phyloP scores from a whole-genome alignment of 1,139 yeast species.

The Debaryomyces udenii region DNA sequence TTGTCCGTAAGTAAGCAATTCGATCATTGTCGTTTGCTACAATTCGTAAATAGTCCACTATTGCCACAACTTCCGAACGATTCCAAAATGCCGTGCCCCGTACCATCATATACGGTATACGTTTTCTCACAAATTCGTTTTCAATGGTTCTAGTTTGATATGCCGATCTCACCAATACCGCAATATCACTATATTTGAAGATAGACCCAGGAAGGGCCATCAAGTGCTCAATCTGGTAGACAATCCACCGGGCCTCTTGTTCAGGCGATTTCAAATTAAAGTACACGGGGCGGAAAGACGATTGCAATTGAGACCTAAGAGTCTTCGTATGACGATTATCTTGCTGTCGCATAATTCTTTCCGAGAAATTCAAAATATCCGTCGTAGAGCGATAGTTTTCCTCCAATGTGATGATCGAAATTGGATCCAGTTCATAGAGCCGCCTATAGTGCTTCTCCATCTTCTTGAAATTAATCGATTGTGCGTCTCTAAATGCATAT shows the following conservation, averaged over 20 bases:
- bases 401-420: constrained; percentile 47
- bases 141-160: constrained; percentile 64
- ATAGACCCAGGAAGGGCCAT: constrained; percentile 37
- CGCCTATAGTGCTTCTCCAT: constrained; percentile 54
- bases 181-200: constrained; percentile 58
- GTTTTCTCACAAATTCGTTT: constrained; percentile 52
- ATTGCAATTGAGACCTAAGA: constrained; percentile 47
- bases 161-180: constrained; percentile 70
- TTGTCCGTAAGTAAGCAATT: constrained; percentile 57
- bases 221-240: constrained; percentile 54
- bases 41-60: constrained; percentile 66
- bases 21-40: constrained; percentile 59
- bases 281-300: constrained; percentile 53
- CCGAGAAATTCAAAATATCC: constrained; percentile 67
- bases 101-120: constrained; percentile 67
- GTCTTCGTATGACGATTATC: constrained; percentile 42
- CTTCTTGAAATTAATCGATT: constrained; percentile 61
- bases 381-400: constrained; percentile 83
- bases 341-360: constrained; percentile 67
- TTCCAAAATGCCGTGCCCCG: constrained; percentile 85
- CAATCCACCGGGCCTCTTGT: constrained; percentile 62
- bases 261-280: constrained; percentile 39
- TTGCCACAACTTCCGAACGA: constrained; percentile 62
- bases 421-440: constrained; percentile 17
- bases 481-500: constrained; percentile 85